A percentile compares a stretch with the other conserved stretches of the same genome.
These are phyloP conservation scores for Rhodotorula sp. DNA, from an alignment of 1,284 basidiomycete species.

Conservation along the genomic window DNA sequence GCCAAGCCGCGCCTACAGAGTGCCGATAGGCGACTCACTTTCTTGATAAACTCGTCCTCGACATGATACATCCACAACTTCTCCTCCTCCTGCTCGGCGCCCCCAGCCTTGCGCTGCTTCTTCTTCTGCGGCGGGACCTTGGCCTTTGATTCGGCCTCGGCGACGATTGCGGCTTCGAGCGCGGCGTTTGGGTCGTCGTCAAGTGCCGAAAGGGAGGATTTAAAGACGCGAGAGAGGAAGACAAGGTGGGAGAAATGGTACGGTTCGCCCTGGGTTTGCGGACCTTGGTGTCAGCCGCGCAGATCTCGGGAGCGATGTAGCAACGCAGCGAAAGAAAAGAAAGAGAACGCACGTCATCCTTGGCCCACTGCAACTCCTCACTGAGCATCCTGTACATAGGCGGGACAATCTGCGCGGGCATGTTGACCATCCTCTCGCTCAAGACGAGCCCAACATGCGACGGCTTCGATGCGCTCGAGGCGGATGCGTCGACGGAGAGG, in stretches of 20 bases:
- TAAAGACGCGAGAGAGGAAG: conserved; percentile 72
- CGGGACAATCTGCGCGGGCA: conserved; percentile 84
- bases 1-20: background rate
- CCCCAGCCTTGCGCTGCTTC: conserved; percentile 52
- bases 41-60: conserved; percentile 73
- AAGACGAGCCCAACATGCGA: conserved; percentile 73
- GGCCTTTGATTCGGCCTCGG: background rate
- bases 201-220: conserved; percentile 29
- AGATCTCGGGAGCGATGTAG: background rate
- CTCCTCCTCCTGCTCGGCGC: conserved; percentile 47
- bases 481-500: conserved; percentile 44
- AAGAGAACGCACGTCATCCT: conserved; percentile 57
- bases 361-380: conserved; percentile 71
- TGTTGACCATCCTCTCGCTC: conserved; percentile 83
- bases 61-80: conserved; percentile 70
- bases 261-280: conserved; percentile 58
- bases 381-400: conserved; percentile 84
- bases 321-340: too few relatives aligned
- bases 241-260: conserved; percentile 70
- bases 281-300: background rate
- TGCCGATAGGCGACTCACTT: conserved; percentile 54
- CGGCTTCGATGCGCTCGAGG: conserved; percentile 13
- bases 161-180: conserved; percentile 29
- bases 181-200: conserved; percentile 42
- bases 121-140: conserved; percentile 57